Conservation (phyloP, 176 grass and related monocot species). For the Bolboschoenus planiculmis region DNA sequence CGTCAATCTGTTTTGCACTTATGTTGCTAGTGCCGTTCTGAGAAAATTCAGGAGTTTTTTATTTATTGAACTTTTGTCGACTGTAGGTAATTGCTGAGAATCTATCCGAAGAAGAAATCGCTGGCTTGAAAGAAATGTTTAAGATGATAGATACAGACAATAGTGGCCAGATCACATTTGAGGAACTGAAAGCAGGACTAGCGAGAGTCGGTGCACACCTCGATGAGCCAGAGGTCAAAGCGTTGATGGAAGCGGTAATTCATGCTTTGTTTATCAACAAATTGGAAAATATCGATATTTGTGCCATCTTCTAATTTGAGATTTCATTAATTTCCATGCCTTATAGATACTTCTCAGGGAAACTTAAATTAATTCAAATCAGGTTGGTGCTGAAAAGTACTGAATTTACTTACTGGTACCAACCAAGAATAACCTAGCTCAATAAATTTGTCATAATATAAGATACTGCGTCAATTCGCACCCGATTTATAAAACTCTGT, state of each 20-base stretch:
- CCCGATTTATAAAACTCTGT: no score
- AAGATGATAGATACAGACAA: constrained; percentile 28
- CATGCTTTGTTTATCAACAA: background rate
- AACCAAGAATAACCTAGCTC: background rate
- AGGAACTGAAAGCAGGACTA: constrained; percentile 24
- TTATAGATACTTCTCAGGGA: background rate
- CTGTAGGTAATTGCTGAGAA: constrained; percentile 24
- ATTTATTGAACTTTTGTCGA: background rate
- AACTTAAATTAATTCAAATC: background rate
- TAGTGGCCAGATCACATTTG: constrained; percentile 28
- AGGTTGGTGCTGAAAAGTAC: background rate
- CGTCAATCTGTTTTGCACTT: background rate
- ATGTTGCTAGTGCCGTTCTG: background rate
- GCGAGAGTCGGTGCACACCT: constrained; percentile 20
- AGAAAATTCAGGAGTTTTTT: background rate
- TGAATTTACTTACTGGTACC: background rate
- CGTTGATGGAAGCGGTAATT: constrained; percentile 27
- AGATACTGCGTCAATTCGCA: background rate
- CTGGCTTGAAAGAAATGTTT: constrained; percentile 23
- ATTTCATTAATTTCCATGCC: background rate
- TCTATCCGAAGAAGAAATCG: constrained; percentile 27
- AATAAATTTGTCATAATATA: background rate
- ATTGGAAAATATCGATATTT: background rate
- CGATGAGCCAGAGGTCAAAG: constrained; percentile 16
- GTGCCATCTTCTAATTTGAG: background rate